Base-by-base conservation (phyloP, 805 yeast species). In the Myxozyma mucilagina region DNA sequence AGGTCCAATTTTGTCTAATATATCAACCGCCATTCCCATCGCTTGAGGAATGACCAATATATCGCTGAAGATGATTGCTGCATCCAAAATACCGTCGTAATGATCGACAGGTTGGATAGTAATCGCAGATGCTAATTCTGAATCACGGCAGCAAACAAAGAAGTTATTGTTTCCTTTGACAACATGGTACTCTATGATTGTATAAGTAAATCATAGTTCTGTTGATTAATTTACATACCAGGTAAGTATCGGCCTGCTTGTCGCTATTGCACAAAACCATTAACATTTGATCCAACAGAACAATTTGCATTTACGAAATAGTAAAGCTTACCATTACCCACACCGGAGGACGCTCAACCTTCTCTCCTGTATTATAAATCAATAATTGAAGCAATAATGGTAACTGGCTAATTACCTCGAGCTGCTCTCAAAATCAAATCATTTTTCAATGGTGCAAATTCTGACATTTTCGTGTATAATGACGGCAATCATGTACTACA, bases 41-140 rank as follows among this genome's bases (percentile, higher is more conserved):
- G 97, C 99, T 76, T 94, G 98, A 1, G 99, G 99, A 57, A 94
- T 87, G 42, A 94, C 99, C 61, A 94, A 79, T 68, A 94, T 94
- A 73, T 94, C 99, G 72, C 92, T 86, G 78, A 94, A 94, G 60
- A 94, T 94, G 68, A 94, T 94, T 4, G 99, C 99, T 4, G 98
- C 98, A 72, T 94, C 99, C 52, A 93, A 82, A 57, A 92, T 79
- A 0, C 97, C 97, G 59, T 87, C 86, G 71, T 84, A 94, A 69
- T 89, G 96, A 57, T 87, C 90, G 58, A 94, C 83, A 4, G 99
- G 99, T 77, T 94, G 99, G 65, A 94, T 92, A 0, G 99, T 94
- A 72, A 94, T 90, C 57, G 84, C 93, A 32, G 96, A 84, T 1
- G 98, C 99, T 68, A 88, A 84, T 73, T 93, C 97, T 1, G 98